phyloP scores from a whole-genome alignment of 2,329 filamentous ascomycete species.

The Arthrinium puccinioides region DNA sequence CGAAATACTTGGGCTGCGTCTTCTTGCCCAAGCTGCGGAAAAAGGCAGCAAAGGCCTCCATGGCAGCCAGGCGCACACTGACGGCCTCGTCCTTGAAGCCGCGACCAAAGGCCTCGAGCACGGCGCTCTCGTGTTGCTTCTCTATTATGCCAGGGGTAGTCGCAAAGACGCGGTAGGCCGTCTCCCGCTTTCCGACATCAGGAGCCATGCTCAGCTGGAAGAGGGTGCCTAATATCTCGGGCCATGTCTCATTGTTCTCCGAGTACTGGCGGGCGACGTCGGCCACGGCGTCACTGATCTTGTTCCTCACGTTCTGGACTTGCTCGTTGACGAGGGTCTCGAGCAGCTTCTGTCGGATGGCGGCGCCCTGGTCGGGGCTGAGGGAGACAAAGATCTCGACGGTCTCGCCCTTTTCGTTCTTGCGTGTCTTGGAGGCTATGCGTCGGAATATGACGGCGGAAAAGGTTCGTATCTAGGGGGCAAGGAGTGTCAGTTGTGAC shows the following conservation, averaged over 20 bases:
- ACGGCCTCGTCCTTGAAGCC: slow-evolving; percentile 88
- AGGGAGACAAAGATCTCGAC: slow-evolving; percentile 84
- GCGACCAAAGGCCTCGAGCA: slow-evolving; percentile 78
- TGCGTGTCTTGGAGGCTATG: slow-evolving; percentile 83
- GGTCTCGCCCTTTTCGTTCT: slow-evolving; percentile 62
- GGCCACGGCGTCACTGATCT: slow-evolving; percentile 95
- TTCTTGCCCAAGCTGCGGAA: slow-evolving; percentile 89
- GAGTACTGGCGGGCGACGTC: slow-evolving; percentile 93
- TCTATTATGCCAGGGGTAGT: slow-evolving; percentile 94
- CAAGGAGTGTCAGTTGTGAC: not conserved
- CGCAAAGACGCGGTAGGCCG: slow-evolving; percentile 89
- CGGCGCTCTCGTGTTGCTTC: slow-evolving; percentile 88
- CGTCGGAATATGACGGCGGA: slow-evolving; percentile 90
- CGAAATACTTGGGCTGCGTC: slow-evolving; percentile 78
- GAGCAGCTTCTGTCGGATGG: slow-evolving; percentile 78
- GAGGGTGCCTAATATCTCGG: slow-evolving; percentile 76
- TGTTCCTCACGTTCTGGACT: slow-evolving; percentile 74
- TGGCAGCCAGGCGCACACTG: slow-evolving; percentile 82
- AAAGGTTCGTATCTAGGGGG: slow-evolving; percentile 72
- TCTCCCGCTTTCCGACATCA: slow-evolving; percentile 79
- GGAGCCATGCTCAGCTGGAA: slow-evolving; percentile 86
- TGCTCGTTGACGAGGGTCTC: slow-evolving; percentile 68
- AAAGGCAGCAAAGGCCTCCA: slow-evolving; percentile 95
- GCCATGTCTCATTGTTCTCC: slow-evolving; percentile 83
- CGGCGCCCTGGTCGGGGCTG: slow-evolving; percentile 62